A percentile compares a stretch with the other conserved stretches of the same genome.
Conservation (phyloP, 2,329 filamentous ascomycete genomes). For the Cadophora luteo-olivacea region DNA sequence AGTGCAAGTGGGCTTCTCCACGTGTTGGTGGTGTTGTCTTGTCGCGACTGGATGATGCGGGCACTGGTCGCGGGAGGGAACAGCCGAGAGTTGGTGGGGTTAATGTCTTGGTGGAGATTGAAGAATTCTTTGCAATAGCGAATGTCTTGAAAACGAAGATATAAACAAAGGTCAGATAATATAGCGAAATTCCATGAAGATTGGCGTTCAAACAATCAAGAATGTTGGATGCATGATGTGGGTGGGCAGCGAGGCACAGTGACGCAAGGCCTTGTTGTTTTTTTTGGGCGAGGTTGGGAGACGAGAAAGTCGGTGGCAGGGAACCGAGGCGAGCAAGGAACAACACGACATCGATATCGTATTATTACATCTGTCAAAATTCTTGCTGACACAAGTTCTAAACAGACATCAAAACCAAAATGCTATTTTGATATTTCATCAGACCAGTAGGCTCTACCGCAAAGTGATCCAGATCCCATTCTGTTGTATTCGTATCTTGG, state of each 20-base stretch:
- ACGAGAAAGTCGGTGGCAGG: slow-evolving; percentile 4
- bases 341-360: background rate
- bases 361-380: no score
- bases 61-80: background rate
- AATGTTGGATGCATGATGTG: background rate
- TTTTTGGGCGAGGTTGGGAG: slow-evolving; percentile 9
- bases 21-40: slow-evolving; percentile 7
- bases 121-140: background rate
- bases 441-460: no score
- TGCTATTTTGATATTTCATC: no score
- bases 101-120: background rate
- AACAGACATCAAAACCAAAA: no score
- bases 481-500: background rate
- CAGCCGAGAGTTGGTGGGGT: background rate
- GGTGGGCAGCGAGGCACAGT: slow-evolving; percentile 3
- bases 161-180: background rate
- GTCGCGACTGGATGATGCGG: slow-evolving; percentile 7
- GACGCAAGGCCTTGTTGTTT: slow-evolving; percentile 3
- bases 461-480: no score
- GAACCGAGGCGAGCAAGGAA: background rate
- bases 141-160: background rate
- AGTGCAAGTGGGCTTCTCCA: background rate
- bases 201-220: background rate
- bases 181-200: background rate
- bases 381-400: no score